phyloP scores from a whole-genome alignment of 257 asterid genomes.

The Striga asiatica region DNA sequence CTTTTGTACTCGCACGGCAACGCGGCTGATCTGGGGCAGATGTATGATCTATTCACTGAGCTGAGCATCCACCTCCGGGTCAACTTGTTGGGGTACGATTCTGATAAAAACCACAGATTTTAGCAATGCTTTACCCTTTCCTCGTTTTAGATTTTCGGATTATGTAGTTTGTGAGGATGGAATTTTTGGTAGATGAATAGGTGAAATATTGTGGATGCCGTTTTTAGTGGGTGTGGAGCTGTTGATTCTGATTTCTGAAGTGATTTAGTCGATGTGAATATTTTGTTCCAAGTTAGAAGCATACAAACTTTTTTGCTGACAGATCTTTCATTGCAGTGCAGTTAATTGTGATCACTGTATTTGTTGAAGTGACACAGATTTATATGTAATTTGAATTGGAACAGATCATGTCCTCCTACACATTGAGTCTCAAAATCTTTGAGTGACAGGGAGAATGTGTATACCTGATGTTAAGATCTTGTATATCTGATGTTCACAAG shows the following conservation, averaged over 20 bases:
- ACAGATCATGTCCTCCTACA: too few species aligned
- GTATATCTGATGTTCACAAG: neutral
- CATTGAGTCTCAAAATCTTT: neutral
- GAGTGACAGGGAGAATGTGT: neutral
- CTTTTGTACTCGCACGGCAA: conserved; percentile 87
- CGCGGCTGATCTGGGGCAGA: conserved; percentile 99
- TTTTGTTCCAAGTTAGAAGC: conserved; percentile 3
- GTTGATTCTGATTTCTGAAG: too few species aligned
- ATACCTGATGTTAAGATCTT: neutral
- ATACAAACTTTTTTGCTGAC: conserved; percentile 7
- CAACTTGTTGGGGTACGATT: conserved; percentile 75
- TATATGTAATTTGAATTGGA: neutral
- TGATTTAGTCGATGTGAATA: too few species aligned
- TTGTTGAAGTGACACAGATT: conserved; percentile 2
- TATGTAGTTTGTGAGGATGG: neutral
- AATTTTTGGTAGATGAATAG: too few species aligned
- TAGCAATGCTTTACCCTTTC: neutral
- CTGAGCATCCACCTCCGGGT: conserved; percentile 82
- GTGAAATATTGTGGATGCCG: too few species aligned
- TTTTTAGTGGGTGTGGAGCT: too few species aligned
- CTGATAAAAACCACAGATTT: neutral
- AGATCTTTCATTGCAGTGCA: conserved; percentile 4
- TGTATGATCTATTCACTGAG: conserved; percentile 78
- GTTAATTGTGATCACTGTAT: conserved; percentile 2
- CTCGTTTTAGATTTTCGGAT: neutral